Base-by-base conservation (phyloP, 2,329 filamentous ascomycete species). In the Diplodia sapinea region DNA sequence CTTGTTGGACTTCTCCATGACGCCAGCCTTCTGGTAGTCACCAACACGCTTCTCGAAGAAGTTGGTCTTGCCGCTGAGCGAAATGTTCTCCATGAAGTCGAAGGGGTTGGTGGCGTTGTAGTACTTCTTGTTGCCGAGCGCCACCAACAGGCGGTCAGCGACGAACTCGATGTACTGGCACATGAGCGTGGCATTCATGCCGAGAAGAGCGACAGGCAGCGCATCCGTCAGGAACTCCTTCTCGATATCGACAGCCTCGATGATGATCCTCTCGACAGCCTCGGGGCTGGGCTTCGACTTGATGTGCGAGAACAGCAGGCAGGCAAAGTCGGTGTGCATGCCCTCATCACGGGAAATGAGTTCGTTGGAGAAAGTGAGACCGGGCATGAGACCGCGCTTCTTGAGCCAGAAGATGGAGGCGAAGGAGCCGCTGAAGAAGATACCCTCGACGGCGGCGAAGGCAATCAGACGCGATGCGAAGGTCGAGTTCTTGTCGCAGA, bases 31-130 rank as follows among this genome's bases (percentile, higher is more conserved):
- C 84, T 99, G 95, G 88, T 99, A 99, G 78, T 99, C 95, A 80
- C 91, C 95, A 68, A 99, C 95, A 75, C 95, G 93, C 91, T 99
- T 99, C 91, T 99, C 95, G 80, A 99, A 99, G 88, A 99, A 99
- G 89, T 99, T 99, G 80, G 95, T 99, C 91, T 99, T 99, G 82
- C 95, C 95, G 64, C 93, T 92, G 12, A 99, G 88, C 26, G 95
- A 98, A 82, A 99, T 99, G 84, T 97, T 97, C 87, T 99, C 95
- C 95, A 99, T 99, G 82, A 99, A 99, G 86, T 99, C 95, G 80
- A 99, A 99, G 79, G 95, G 95, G 85, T 99, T 99, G 80, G 90
- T 88, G 31, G 91, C 85, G 78, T 95, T 92, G 88, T 96, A 99
- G 75, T 91, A 86, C 87, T 97, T 98, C 75, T 91, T 87, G 82